Base-by-base conservation (phyloP, 208 protist species). In the Crithidia fasciculata region DNA sequence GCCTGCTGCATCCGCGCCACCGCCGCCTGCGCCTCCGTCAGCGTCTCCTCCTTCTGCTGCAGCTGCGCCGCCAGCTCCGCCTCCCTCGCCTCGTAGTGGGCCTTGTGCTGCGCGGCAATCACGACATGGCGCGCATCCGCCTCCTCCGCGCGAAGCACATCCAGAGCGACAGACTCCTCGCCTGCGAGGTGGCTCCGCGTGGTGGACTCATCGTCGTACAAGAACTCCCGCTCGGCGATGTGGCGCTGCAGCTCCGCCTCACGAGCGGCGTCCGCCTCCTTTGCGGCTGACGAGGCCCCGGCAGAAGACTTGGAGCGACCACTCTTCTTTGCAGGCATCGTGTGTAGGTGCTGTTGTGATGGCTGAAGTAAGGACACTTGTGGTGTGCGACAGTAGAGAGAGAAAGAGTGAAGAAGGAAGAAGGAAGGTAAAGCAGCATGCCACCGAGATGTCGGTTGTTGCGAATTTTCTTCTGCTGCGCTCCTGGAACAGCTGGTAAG, bases 111-210 rank as follows among this genome's bases (percentile, higher is more conserved):
- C 0, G 72, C 69, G 55, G 93, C 86, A 1, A 69, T 80, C 37
- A 91, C 82, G 43, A 78, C 78, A 53, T 81, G 82, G 68, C 79
- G 73, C 9, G 90, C 50, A 40, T 86, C 79, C 69, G 82, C 58
- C 69, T 92, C 76, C 7, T 87, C 82, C 36, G 80, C 45, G 39
- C 86, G 82, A 10, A 84, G 69, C 19, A 76, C 67, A 16, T 92
- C 87, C 7, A 91, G 69, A 5, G 78, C 53, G n/a, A 76, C 75
- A 37, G 76, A 45, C 78, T 90, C 85, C 62, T 93, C 90, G 65
- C 95, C 88, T 41, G 90, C 87, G 16, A 93, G 58, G 39, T 75
- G 72, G 52, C 87, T 77, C 10, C 88, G 87, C 6, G 83, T 67
- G 47, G 88, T 74, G 15, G 60, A 52, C 71, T 94, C 92, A 43